These are phyloP conservation scores for Termitomyces sp. DNA, from an alignment of 768 basidiomycete species.

Conservation along the genomic window DNA sequence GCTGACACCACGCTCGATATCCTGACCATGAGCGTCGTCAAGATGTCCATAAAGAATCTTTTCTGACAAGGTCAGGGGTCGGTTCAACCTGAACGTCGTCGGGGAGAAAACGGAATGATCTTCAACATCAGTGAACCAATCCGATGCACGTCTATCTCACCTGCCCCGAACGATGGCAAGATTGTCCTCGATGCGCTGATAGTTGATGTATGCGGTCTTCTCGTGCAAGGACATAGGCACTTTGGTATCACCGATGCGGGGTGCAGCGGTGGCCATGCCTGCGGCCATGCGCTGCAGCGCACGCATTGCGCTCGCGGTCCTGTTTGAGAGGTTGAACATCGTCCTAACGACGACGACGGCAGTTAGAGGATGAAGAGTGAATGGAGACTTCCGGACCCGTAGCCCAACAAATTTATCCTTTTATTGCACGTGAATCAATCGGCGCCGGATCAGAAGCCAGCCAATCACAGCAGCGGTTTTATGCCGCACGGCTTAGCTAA, in stretches of 20 bases:
- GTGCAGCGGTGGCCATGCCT: constrained; percentile 79
- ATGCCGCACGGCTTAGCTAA: constrained; percentile 19
- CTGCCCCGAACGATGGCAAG: constrained; percentile 83
- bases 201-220: constrained; percentile 84
- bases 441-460: constrained; percentile 16
- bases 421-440: constrained; percentile 38
- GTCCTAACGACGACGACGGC: constrained; percentile 37
- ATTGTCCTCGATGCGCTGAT: constrained; percentile 98
- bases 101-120: constrained; percentile 8
- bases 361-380: constrained; percentile 21
- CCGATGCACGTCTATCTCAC: constrained; percentile 35
- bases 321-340: constrained; percentile 63
- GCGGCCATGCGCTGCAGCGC: constrained; percentile 51
- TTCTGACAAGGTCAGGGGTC: constrained; percentile 91
- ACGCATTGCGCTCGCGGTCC: constrained; percentile 53
- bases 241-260: constrained; percentile 86
- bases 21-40: constrained; percentile 89
- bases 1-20: constrained; percentile 87
- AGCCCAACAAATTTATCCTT: constrained; percentile 38
- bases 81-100: constrained; percentile 61
- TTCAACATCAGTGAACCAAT: background rate
- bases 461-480: constrained; percentile 34
- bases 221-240: constrained; percentile 88
- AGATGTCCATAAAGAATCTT: constrained; percentile 98
- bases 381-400: constrained; percentile 36